A percentile compares a stretch with the other conserved stretches of the same genome.
phyloP scores from a whole-genome alignment of 31 red algal genomes.

The Asparagopsis taxiformis region DNA sequence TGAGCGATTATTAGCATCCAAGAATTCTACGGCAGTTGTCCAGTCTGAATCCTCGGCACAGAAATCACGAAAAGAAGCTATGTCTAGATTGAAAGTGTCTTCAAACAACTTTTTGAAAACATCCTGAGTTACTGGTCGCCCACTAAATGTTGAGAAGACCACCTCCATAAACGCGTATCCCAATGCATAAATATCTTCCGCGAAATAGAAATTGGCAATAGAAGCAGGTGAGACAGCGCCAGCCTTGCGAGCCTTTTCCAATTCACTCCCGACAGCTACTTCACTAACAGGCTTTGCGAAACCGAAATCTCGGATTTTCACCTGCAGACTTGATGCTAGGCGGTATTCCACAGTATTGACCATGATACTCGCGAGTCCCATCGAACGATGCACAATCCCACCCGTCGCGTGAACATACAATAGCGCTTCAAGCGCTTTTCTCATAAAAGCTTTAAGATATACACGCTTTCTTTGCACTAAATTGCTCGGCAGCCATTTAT shows the following conservation, averaged over 20 bases:
- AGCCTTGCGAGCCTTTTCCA: conserved; percentile 57
- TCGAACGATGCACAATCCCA: conserved; percentile 68
- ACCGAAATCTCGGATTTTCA: conserved; percentile 82
- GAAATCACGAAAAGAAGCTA: conserved; percentile 44
- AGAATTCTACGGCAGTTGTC: conserved; percentile 50
- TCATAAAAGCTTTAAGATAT: conserved; percentile 51
- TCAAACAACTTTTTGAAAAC: conserved; percentile 67
- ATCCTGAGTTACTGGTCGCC: conserved; percentile 37
- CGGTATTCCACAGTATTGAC: conserved; percentile 78
- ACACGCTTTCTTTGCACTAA: conserved; percentile 25
- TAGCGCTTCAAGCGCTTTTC: conserved; percentile 50
- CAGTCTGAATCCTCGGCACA: conserved; percentile 58
- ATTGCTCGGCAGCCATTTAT: conserved; percentile 44
- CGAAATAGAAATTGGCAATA: conserved; percentile 35
- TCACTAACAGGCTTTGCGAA: conserved; percentile 62
- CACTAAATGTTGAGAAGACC: conserved; percentile 67
- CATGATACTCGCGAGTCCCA: conserved; percentile 64
- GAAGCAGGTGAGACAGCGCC: conserved; percentile 63
- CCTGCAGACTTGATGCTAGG: conserved; percentile 30
- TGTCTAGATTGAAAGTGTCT: conserved; percentile 64
- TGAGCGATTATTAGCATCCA: conserved; percentile 34
- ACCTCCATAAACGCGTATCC: conserved; percentile 70
- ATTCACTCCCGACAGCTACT: conserved; percentile 12
- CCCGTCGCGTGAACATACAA: conserved; percentile 53
- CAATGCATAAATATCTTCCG: conserved; percentile 75